Conservation (phyloP, 306 rosid species). For the Ormosia emarginata region DNA sequence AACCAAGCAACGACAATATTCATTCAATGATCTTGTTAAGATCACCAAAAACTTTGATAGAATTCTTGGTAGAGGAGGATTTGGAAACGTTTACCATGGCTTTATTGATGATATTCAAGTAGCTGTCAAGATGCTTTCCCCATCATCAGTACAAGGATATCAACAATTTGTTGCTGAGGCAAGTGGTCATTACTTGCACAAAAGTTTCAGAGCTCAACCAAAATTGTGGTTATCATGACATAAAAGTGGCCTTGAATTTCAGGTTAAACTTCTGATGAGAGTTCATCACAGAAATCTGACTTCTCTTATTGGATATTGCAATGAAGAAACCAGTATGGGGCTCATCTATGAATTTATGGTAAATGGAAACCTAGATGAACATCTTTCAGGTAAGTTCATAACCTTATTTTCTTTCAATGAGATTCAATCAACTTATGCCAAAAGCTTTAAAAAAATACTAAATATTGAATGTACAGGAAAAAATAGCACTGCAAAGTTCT, state of each 20-base stretch:
- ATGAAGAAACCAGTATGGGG: constrained; percentile 22
- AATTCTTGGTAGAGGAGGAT: constrained; percentile 38
- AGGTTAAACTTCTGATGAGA: constrained; percentile 8
- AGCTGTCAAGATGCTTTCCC: constrained; percentile 44
- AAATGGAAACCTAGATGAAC: constrained; percentile 31
- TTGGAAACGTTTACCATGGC: constrained; percentile 41
- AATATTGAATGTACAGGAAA: background rate
- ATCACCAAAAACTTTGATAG: constrained; percentile 47
- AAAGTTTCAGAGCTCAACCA: background rate
- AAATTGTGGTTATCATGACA: background rate
- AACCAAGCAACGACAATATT: constrained; percentile 28
- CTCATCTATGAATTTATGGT: constrained; percentile 45
- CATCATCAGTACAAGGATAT: constrained; percentile 35
- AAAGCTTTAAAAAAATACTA: background rate
- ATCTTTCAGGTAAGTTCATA: constrained; percentile 30
- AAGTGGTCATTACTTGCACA: background rate
- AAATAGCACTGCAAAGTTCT: background rate
- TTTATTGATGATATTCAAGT: constrained; percentile 32
- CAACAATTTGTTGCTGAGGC: constrained; percentile 50
- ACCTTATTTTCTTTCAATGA: background rate
- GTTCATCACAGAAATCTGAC: constrained; percentile 26
- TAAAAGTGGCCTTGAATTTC: background rate
- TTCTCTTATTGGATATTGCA: constrained; percentile 30
- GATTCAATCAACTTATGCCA: background rate
- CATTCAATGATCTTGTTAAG: constrained; percentile 27